Evolutionary conservation across 176 grass and related monocot genomes (phyloP), one percentile per base, ranked within the genome.

Genomic region (Musa itinerans): DNA sequence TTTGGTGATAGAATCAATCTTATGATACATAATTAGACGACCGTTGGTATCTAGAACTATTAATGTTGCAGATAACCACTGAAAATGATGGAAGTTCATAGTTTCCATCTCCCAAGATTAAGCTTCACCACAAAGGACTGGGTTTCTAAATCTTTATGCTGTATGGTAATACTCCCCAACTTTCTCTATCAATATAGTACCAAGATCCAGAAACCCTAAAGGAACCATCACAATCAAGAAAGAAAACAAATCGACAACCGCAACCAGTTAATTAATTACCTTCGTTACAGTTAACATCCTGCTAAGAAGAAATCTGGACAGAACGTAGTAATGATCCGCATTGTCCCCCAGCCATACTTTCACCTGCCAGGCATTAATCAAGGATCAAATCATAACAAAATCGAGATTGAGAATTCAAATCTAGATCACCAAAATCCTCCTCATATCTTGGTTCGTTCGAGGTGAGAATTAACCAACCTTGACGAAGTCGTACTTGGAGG

Each of bases 401-500:
- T 11, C 3, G 0, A 43, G 34, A 43, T 43, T 0, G 4, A 43
- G 4, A 74, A 70, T 29, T 9, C 50, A 25, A 43, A 55, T 66
- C 7, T 12, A 25, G 1, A 54, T 53, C 0, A 2, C 25, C 14
- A 71, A 50, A 73, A 74, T 11, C 22, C 4, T 67, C 15, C 43
- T 43, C 7, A 1, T 11, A 2, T 43, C 11, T 17, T 62, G 58
- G 21, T 64, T 57, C 20, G 62, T 2, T 69, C 48, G 17, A 20
- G 34, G 48, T 20, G 68, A 52, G 68, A 21, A 29, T 74, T 11
- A 53, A 9, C n/a, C 1, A 13, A 96, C 92, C 90, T 93, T 97
- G 72, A 97, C 90, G 78, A 97, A 97, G 79, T 97, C 94, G 78
- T 97, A 97, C 82, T 97, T 97, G 82, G 94, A 97, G 52, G 94